Evolutionary conservation across 306 rosid genomes (phyloP).

Genomic region (Rosa persica): DNA sequence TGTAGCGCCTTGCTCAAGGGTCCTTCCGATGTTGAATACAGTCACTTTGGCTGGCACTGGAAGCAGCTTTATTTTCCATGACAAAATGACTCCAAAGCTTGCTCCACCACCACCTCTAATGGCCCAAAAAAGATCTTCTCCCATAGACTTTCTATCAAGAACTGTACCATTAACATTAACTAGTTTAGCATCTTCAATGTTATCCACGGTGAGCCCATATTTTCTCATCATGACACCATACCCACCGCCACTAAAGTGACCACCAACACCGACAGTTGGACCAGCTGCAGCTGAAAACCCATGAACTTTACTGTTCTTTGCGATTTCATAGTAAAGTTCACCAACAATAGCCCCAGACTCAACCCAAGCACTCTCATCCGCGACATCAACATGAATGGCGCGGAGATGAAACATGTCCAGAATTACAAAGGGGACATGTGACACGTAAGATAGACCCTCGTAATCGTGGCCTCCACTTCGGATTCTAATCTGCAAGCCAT

Average conservation of each 20-base stretch:
- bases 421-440: slow-evolving; percentile 38
- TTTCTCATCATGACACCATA: slow-evolving; percentile 36
- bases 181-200: slow-evolving; percentile 47
- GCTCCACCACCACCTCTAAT: slow-evolving; percentile 62
- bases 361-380: slow-evolving; percentile 41
- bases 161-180: slow-evolving; percentile 46
- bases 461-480: slow-evolving; percentile 39
- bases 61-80: slow-evolving; percentile 34
- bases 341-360: slow-evolving; percentile 60
- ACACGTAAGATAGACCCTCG: slow-evolving; percentile 33
- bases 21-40: slow-evolving; percentile 4
- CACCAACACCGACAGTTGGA: slow-evolving; percentile 33
- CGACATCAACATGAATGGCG: slow-evolving; percentile 31
- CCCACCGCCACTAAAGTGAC: slow-evolving; percentile 32
- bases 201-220: slow-evolving; percentile 45
- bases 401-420: slow-evolving; percentile 55
- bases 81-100: slow-evolving; percentile 21
- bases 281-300: slow-evolving; percentile 30
- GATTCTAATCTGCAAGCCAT: slow-evolving; percentile 43
- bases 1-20: slow-evolving; percentile 18
- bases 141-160: slow-evolving; percentile 43
- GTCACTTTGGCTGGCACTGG: slow-evolving; percentile 27
- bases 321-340: slow-evolving; percentile 45
- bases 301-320: slow-evolving; percentile 15
- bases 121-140: slow-evolving; percentile 59